Percentiles rank a stretch among this genome's conserved stretches.
Evolutionary conservation across 495 filamentous ascomycete genomes (phyloP).

Genomic region (Hapsidospora chrysogenum): DNA sequence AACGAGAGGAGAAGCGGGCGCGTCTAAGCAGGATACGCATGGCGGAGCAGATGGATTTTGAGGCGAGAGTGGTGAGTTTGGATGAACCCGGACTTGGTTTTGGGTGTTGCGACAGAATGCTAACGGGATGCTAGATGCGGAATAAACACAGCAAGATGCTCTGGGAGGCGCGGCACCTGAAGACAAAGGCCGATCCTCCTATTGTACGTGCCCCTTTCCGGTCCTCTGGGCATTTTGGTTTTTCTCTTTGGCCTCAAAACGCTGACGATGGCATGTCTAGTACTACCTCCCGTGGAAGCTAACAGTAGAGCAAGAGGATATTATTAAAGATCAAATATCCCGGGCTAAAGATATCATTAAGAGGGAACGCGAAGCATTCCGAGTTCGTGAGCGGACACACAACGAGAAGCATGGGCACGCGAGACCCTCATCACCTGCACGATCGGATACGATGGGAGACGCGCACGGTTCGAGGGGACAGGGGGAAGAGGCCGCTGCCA

Average conservation of each 20-base stretch:
- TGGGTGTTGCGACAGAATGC: neutral
- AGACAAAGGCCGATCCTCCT: conserved; percentile 55
- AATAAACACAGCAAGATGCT: conserved; percentile 58
- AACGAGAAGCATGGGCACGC: conserved; percentile 12
- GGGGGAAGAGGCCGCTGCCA: too few species aligned
- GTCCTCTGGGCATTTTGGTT: conserved; percentile 7
- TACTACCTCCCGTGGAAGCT: conserved; percentile 83
- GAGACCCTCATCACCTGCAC: too few species aligned
- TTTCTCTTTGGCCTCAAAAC: neutral
- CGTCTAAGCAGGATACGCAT: conserved; percentile 40
- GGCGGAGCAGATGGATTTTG: conserved; percentile 59
- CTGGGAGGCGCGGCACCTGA: conserved; percentile 55
- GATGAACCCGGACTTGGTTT: too few species aligned
- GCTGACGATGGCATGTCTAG: conserved; percentile 26
- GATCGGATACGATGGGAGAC: too few species aligned
- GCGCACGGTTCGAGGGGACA: too few species aligned
- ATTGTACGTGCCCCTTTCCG: conserved; percentile 44
- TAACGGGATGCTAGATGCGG: conserved; percentile 48
- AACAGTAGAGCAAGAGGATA: conserved; percentile 30
- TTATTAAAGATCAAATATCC: conserved; percentile 27
- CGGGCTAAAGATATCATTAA: conserved; percentile 27
- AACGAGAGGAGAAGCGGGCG: conserved; percentile 43
- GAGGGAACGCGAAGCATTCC: conserved; percentile 25
- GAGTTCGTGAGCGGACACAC: conserved; percentile 16
- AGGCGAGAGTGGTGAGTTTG: conserved; percentile 64